Base-by-base conservation (phyloP, 768 basidiomycete genomes). In the Agaricus blazei region DNA sequence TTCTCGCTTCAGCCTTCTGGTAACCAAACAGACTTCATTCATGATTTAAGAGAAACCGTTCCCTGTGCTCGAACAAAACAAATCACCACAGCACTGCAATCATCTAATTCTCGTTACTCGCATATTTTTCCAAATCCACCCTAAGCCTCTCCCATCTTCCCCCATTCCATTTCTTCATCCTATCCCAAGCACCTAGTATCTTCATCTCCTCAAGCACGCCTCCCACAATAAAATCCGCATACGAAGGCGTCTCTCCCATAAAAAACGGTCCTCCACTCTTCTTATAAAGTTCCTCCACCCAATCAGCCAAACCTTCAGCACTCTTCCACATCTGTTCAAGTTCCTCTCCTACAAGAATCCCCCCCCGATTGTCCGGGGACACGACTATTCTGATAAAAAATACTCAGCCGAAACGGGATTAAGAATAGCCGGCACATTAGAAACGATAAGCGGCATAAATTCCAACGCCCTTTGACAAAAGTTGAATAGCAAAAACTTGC, bases 171-270 rank as follows among this genome's bases (percentile, higher is more conserved):
- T 57, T 64, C 44, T 55, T 59, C 12, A 80, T 55, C n/a, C 69
- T 67, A 42, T 66, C 69, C 76, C 77, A 80, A 51, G 73, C 73
- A 42, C 65, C 65, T 1, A 72, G 34, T 9, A 59, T 59, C 59
- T 66, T 74, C 9, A 68, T 54, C 65, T 67, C 76, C 0, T 63
- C 23, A 8, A 75, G 51, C 38, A 64, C 63, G 3, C 60, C 56
- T 1, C 63, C 75, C 23, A 78, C 56, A 2, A 68, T 65, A 26
- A 79, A 65, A 60, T 82, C 79, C 0, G 70, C 72, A 63, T 71
- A 80, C 0, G 66, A 68, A 9, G 70, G 59, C 9, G 56, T 59
- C 4, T 70, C 62, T 1, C 77, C 78, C 57, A 74, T 65, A 19
- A 79, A 56, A 52, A 68, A 77, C 24, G 65, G 67, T 1, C 69